Conservation (phyloP, 345 rosid species). For the Brassica juncea region DNA sequence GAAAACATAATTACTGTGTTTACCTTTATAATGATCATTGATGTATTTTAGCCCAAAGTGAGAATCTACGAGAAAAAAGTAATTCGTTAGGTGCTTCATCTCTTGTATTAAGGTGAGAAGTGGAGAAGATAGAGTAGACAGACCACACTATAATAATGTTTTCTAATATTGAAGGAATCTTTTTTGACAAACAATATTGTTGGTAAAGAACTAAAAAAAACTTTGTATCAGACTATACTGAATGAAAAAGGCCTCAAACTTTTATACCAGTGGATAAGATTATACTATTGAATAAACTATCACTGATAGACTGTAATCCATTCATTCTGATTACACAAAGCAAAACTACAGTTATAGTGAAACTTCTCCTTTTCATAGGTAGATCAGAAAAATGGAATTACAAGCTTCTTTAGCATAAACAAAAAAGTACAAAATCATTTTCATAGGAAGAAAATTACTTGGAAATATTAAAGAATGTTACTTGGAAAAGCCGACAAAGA, state of each 20-base stretch:
- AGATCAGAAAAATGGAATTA: not conserved
- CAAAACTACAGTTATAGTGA: constrained; percentile 2
- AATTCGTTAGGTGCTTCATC: not conserved
- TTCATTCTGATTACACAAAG: not conserved
- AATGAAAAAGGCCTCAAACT: not conserved
- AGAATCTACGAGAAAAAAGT: constrained; percentile 1
- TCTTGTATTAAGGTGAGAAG: constrained; percentile 4
- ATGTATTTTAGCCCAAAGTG: not conserved
- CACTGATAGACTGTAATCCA: constrained; percentile 13
- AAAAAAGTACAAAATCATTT: not conserved
- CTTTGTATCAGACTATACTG: not conserved
- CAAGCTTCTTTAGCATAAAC: not conserved
- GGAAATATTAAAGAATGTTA: not conserved
- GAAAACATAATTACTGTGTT: not conserved
- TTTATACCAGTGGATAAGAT: not conserved
- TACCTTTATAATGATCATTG: not conserved
- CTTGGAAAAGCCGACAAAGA: constrained; percentile 6
- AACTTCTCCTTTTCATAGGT: constrained; percentile 13
- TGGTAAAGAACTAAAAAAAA: not conserved
- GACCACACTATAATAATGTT: not conserved
- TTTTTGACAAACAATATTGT: not conserved
- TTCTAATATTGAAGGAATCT: not conserved
- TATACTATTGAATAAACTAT: not conserved
- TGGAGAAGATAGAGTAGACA: constrained; percentile 2
- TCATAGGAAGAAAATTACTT: not conserved